phyloP scores from a whole-genome alignment of 163 green algal species.

The Prototheca stagnorum region DNA sequence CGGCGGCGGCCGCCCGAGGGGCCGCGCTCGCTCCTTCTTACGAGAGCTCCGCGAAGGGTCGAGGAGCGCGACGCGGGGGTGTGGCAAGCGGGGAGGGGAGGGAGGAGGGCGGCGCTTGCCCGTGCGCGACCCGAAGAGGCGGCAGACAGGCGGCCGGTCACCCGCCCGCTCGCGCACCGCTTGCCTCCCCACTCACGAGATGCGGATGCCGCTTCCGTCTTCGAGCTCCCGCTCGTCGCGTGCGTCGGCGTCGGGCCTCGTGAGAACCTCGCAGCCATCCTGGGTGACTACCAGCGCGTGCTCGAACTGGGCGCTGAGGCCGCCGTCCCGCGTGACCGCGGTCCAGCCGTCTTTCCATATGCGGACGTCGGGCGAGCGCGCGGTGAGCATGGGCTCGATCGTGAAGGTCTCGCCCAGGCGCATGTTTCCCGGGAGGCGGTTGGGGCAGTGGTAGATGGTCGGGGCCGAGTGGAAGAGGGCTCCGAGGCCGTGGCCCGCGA shows the following conservation, averaged over 20 bases:
- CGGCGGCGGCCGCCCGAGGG: too few species aligned
- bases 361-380: conserved; percentile 21
- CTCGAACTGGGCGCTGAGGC: conserved; percentile 78
- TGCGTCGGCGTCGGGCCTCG: conserved; percentile 8
- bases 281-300: conserved; percentile 88
- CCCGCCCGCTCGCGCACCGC: too few species aligned
- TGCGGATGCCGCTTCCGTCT: too few species aligned
- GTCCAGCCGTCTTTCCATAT: conserved; percentile 87
- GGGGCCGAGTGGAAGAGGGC: conserved; percentile 74
- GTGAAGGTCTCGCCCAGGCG: conserved; percentile 78
- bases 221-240: too few species aligned
- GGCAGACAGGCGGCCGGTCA: too few species aligned
- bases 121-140: too few species aligned
- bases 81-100: too few species aligned
- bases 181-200: too few species aligned
- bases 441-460: conserved; percentile 65
- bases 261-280: conserved; percentile 77
- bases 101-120: too few species aligned
- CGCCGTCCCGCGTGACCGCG: conserved; percentile 64
- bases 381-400: conserved; percentile 91
- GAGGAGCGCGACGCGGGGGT: too few species aligned
- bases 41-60: too few species aligned
- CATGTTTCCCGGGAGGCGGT: conserved; percentile 55
- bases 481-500: conserved; percentile 93
- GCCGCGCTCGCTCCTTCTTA: too few species aligned